phyloP scores from a whole-genome alignment of 164 flowering plant genomes.

The Vitis rotundifolia region DNA sequence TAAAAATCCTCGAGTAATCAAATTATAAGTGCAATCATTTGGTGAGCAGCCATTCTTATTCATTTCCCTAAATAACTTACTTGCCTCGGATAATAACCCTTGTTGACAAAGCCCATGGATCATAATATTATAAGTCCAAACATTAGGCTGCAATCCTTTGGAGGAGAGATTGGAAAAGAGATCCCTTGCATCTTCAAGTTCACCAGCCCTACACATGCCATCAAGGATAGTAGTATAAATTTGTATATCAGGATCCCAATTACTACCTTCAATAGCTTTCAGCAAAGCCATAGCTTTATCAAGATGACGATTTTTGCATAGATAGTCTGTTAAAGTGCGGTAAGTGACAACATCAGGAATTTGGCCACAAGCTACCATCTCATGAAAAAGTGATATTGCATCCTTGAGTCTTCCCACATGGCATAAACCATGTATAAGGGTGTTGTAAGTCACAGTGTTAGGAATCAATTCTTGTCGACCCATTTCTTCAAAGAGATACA shows the following conservation, averaged over 20 bases:
- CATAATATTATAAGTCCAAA: not conserved
- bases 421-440: no score
- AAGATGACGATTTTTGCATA: not conserved
- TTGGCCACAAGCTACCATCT: not conserved
- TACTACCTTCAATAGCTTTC: not conserved
- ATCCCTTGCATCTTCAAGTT: no score
- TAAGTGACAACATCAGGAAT: not conserved
- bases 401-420: not conserved
- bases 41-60: no score
- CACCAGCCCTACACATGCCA: no score
- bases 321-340: not conserved
- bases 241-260: not conserved
- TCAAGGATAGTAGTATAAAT: not conserved
- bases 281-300: not conserved
- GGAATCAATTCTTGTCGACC: not conserved
- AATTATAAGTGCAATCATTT: no score
- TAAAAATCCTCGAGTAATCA: no score
- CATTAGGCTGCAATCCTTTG: not conserved
- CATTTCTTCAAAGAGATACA: not conserved
- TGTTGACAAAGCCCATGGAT: constrained; percentile 18
- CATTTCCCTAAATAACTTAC: not conserved
- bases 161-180: no score
- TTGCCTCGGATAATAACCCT: constrained; percentile 16
- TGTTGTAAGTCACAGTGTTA: not conserved
- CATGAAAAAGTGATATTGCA: not conserved